A percentile compares a stretch with the other conserved stretches of the same genome.
Evolutionary conservation across 1,139 yeast genomes (phyloP).

Genomic region (Dujonia santamariae): DNA sequence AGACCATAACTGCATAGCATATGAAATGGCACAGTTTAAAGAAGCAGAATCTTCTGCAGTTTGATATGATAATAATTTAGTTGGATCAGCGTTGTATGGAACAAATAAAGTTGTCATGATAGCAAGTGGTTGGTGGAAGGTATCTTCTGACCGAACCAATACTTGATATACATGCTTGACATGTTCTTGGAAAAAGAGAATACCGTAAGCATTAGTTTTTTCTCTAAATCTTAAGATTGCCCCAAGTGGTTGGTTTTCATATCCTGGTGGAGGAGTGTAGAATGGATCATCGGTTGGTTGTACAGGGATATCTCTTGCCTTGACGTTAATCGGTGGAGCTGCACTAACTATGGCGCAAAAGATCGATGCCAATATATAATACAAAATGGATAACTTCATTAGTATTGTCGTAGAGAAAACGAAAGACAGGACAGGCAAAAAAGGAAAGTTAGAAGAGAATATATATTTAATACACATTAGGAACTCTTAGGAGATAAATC

Average conservation of each 20-base stretch:
- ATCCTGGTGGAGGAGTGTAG: constrained; percentile 24
- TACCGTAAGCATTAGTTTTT: constrained; percentile 17
- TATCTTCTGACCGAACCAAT: constrained; percentile 11
- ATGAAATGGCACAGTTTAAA: constrained; percentile 14
- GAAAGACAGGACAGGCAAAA: no score
- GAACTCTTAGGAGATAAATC: no score
- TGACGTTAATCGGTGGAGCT: not conserved
- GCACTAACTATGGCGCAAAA: not conserved
- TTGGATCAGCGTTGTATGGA: constrained; percentile 11
- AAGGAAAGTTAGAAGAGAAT: no score
- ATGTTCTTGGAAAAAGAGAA: constrained; percentile 13
- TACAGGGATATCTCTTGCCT: not conserved
- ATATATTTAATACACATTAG: no score
- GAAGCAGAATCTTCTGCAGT: constrained; percentile 12
- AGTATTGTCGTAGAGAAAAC: no score
- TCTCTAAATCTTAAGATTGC: constrained; percentile 22
- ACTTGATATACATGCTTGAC: constrained; percentile 6
- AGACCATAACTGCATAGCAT: constrained; percentile 7
- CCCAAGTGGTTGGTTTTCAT: constrained; percentile 22
- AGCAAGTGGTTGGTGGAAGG: constrained; percentile 10
- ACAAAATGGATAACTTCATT: no score
- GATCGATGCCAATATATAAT: no score
- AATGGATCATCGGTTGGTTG: constrained; percentile 25
- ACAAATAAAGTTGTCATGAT: constrained; percentile 12
- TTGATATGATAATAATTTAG: constrained; percentile 10